phyloP scores from a whole-genome alignment of 208 protist species.

The Acanthamoeba lenticulata region DNA sequence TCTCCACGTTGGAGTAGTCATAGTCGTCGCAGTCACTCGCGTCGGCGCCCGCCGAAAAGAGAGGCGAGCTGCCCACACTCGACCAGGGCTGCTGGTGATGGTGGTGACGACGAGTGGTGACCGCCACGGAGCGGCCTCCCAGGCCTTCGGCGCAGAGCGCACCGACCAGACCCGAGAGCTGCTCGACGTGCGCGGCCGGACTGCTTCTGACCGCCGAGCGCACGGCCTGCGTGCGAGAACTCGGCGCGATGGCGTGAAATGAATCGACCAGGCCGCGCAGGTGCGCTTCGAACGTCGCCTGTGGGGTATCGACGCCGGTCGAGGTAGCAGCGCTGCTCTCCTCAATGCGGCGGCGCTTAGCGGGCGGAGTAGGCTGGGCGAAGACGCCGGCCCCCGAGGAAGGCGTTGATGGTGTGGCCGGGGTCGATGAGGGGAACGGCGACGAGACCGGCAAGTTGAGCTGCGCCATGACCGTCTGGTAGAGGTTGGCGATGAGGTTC shows the following conservation, averaged over 20 bases:
- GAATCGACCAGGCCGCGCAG: not conserved
- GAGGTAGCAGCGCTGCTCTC: not conserved
- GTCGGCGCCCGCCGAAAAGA: not conserved
- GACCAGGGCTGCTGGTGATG: not conserved
- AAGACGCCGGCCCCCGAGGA: not conserved
- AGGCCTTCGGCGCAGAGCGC: slow-evolving; percentile 3
- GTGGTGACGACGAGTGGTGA: not conserved
- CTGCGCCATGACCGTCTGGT: slow-evolving; percentile 34
- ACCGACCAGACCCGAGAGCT: not conserved
- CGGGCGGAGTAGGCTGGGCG: not conserved
- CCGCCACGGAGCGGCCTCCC: not conserved
- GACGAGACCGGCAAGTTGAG: not conserved
- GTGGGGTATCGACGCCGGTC: not conserved
- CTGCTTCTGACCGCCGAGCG: not conserved
- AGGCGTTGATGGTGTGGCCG: not conserved
- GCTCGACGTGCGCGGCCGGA: not conserved
- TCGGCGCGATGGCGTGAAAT: not conserved
- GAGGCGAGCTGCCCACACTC: not conserved
- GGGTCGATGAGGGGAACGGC: not conserved
- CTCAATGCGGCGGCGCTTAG: not conserved
- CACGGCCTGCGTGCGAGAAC: not conserved
- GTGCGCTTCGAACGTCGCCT: not conserved
- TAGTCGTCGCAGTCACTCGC: not conserved
- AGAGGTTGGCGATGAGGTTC: slow-evolving; percentile 15
- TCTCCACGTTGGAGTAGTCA: not conserved